phyloP scores from a whole-genome alignment of 306 rosid species.

The Trichosanthes truncata region DNA sequence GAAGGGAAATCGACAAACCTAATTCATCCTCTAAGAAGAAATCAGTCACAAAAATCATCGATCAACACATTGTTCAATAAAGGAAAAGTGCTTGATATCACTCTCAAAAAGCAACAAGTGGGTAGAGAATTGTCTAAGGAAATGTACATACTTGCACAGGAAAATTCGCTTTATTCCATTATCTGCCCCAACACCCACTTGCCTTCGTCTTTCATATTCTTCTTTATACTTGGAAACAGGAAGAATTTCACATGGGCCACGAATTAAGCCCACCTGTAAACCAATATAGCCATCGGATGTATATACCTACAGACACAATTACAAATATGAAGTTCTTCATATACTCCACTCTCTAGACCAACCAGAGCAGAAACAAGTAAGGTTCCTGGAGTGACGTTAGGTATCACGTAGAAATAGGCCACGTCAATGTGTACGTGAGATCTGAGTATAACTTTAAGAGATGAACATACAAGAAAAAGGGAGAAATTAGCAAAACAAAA shows the following conservation, averaged over 20 bases:
- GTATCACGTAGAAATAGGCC: not conserved
- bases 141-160: slow-evolving; percentile 67
- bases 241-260: slow-evolving; percentile 77
- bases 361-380: not conserved
- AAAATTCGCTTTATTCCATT: slow-evolving; percentile 45
- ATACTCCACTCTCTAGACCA: not conserved
- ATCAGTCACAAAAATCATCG: not conserved
- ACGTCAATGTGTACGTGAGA: not conserved
- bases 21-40: not conserved
- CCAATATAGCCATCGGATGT: slow-evolving; percentile 58
- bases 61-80: not conserved
- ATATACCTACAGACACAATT: slow-evolving; percentile 49
- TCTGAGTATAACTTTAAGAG: not conserved
- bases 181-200: slow-evolving; percentile 29
- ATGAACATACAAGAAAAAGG: not conserved
- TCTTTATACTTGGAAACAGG: slow-evolving; percentile 51
- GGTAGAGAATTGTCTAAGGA: not conserved
- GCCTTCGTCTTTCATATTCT: slow-evolving; percentile 57
- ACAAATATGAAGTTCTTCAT: slow-evolving; percentile 7
- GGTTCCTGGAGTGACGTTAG: not conserved
- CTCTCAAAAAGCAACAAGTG: not conserved
- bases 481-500: not conserved
- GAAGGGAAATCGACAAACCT: not conserved
- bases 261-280: slow-evolving; percentile 58
- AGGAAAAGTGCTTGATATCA: not conserved